Base-by-base conservation (phyloP, 2,329 filamentous ascomycete genomes). In the Alternaria infectoria region DNA sequence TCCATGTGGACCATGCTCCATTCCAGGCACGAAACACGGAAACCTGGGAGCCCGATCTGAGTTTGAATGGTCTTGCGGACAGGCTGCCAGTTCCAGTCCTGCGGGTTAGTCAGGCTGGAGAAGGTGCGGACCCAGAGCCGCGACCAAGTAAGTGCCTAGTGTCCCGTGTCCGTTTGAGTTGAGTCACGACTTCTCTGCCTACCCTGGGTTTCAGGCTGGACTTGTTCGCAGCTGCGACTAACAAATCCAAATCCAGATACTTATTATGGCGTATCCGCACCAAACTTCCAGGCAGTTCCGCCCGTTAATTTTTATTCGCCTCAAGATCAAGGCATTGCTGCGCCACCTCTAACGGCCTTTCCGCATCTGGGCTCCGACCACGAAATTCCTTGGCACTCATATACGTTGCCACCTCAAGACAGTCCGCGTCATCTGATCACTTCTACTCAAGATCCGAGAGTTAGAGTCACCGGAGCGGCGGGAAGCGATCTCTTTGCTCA, bases 351-450 rank as follows among this genome's bases (percentile, higher is more conserved):
- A 57, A 73, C 72, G 49, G 74, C 68, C 62, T 78, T 73, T 70
- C 59, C 74, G 32, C 74, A 74, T 62, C 70, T 76, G 65, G 70
- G 74, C 66, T 58, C 67, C 61, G 50, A 68, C 52, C 66, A 62
- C 66, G 64, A 69, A 61, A 61, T 68, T 45, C 23, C 75, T 76
- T 78, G 76, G 75, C 72, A 71, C 63, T 64, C 68, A 47, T 68
- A 59, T 57, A 32, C 62, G 59, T 72, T 56, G 61, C 57, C 61
- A 60, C 51, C 65, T 75, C 76, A 68, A 46, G 54, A 73, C 55
- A 63, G 69, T 70, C 65, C 70, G 67, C 69, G 74, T 79, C 77
- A 79, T 78, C 74, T 77, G 72, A 73, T 73, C 67, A 67, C 67
- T 44, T 56, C 61, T 63, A 47, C 59, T 58, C 70, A 65, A 47